A percentile compares a stretch with the other conserved stretches of the same genome.
These are phyloP conservation scores for Cardamine chenopodiifolia DNA, from an alignment of 345 rosid genomes.

Conservation along the genomic window DNA sequence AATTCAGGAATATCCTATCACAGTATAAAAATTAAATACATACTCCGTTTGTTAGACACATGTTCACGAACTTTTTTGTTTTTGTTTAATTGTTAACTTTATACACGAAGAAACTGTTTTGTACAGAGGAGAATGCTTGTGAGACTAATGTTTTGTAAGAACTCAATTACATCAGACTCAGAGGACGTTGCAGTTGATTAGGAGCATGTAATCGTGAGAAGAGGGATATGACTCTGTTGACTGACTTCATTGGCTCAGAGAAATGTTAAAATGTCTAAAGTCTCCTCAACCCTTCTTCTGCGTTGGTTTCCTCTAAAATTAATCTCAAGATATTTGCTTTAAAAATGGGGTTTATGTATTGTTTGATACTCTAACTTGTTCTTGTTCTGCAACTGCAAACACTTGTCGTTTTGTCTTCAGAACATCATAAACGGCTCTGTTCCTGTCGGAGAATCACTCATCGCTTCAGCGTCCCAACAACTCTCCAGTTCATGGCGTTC, in stretches of 20 bases:
- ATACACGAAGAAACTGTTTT: no score
- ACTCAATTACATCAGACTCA: no score
- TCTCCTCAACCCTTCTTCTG: background rate
- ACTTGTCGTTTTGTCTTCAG: constrained; percentile 9
- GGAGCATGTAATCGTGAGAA: no score
- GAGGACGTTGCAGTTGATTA: no score
- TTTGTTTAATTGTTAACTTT: no score
- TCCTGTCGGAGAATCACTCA: constrained; percentile 23
- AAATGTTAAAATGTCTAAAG: background rate
- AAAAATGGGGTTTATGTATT: background rate
- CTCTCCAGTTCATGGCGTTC: constrained; percentile 32
- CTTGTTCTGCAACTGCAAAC: constrained; percentile 8
- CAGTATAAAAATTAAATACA: background rate
- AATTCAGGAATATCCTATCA: background rate
- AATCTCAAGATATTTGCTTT: background rate
- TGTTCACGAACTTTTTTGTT: no score
- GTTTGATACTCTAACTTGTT: background rate
- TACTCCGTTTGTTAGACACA: background rate
- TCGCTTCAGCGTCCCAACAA: constrained; percentile 10
- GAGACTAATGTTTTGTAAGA: no score
- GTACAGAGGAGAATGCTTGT: no score
- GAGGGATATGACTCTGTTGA: background rate
- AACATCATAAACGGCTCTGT: constrained; percentile 24
- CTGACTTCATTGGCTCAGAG: background rate
- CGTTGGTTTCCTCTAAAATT: no score